Base-by-base conservation (phyloP, 1,284 basidiomycete genomes). In the Cryptococcus sp. region DNA sequence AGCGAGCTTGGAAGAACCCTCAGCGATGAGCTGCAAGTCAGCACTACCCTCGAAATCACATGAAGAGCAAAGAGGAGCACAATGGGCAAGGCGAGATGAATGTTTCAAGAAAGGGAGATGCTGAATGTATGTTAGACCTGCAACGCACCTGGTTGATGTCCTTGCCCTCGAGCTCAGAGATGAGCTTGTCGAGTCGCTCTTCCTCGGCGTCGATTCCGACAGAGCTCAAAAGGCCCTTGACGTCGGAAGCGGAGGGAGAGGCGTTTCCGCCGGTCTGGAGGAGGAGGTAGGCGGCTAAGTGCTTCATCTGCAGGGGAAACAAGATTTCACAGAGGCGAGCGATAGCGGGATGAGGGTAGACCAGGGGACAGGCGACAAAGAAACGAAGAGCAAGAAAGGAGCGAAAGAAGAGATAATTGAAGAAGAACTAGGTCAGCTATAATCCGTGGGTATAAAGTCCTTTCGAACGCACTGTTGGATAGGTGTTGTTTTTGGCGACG, bases 221-320 rank as follows among this genome's bases (percentile, higher is more conserved):
- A 55, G 85, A 80, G 59, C 74, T 76, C 62, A 99, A 85, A 68
- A 98, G 83, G 65, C 83, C 83, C 79, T 85, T 93, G 79, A 99
- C 80, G 75, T 97, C 94, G 48, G 74, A 81, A 55, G 89, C 88
- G 52, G 86, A 84, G 59, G 95, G 95, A 59, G 81, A 83, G 67
- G 82, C 62, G 75, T 97, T 97, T 59, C 95, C 95, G 65, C 91
- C 95, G 73, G 85, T 82, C 76, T 88, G 86, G 77, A 97, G 90
- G 75, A 99, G 89, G 62, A 99, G 83, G 81, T 97, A 98, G 64
- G 90, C 91, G 79, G 93, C 94, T 78, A 98, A 80, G 78, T 94
- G 81, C 80, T 90, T 89, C 91, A 95, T 94, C 86, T 90, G 59
- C 12, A 19, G 19, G 18, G 5, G 9, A 18, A 32, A 23, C 12